phyloP scores from a whole-genome alignment of 2,329 filamentous ascomycete genomes.

The Monilinia fructicola region DNA sequence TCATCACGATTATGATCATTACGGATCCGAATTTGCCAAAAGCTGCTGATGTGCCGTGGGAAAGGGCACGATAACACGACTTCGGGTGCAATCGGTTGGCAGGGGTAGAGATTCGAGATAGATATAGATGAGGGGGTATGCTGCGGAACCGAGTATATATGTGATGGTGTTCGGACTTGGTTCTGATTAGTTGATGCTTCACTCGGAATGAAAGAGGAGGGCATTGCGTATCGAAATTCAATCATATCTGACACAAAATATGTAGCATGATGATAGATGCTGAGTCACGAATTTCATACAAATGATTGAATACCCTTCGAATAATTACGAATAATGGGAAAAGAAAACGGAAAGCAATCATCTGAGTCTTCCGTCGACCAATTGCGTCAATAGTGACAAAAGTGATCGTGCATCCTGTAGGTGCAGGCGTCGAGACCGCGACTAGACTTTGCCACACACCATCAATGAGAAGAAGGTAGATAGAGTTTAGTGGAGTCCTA shows the following conservation, averaged over 20 bases:
- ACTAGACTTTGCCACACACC: conserved; percentile 31
- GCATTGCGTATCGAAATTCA: conserved; percentile 44
- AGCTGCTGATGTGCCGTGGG: conserved; percentile 61
- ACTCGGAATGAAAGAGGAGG: neutral
- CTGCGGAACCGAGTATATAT: conserved; percentile 39
- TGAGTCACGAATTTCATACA: conserved; percentile 38
- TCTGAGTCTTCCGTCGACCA: conserved; percentile 31
- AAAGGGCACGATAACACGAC: conserved; percentile 60
- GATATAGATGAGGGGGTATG: conserved; percentile 34
- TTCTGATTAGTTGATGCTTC: neutral
- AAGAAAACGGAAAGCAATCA: conserved; percentile 33
- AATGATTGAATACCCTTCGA: conserved; percentile 39
- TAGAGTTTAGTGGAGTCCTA: neutral
- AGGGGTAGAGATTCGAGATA: neutral
- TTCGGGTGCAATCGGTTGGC: conserved; percentile 46
- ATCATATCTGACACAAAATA: conserved; percentile 48
- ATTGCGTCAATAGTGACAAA: conserved; percentile 31
- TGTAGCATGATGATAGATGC: conserved; percentile 41
- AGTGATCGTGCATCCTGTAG: conserved; percentile 28
- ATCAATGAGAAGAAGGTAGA: conserved; percentile 27
- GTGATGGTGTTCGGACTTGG: conserved; percentile 24
- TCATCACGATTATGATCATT: neutral
- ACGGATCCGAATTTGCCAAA: conserved; percentile 60
- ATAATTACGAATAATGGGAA: conserved; percentile 34
- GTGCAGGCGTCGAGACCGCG: conserved; percentile 30